These are phyloP conservation scores for Penicillium bovifimosum DNA, from an alignment of 495 filamentous ascomycete genomes.

Conservation along the genomic window DNA sequence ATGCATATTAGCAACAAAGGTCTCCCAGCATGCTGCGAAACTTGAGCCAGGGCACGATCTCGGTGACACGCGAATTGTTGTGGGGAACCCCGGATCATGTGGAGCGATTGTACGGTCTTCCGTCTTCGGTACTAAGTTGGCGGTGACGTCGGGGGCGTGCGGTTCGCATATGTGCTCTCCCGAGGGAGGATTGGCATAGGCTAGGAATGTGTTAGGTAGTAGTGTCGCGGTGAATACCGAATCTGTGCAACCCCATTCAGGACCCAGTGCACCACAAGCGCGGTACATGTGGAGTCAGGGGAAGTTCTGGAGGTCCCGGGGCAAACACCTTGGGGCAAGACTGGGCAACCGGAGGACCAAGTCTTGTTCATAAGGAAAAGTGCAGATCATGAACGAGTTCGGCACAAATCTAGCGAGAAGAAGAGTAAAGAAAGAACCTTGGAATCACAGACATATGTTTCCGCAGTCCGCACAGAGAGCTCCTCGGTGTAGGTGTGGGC, in stretches of 20 bases:
- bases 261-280: neutral
- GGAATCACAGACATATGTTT: neutral
- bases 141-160: conserved; percentile 19
- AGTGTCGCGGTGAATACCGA: conserved; percentile 20
- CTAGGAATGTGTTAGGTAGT: neutral
- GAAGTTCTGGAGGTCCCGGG: neutral
- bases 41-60: conserved; percentile 22
- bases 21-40: conserved; percentile 8
- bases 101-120: conserved; percentile 36
- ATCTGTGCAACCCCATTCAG: conserved; percentile 13
- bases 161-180: neutral
- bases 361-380: neutral
- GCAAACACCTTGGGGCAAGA: neutral
- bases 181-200: conserved; percentile 12
- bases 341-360: neutral
- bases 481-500: conserved; percentile 14
- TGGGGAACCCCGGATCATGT: conserved; percentile 39
- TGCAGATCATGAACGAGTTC: neutral
- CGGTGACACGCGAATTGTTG: conserved; percentile 31
- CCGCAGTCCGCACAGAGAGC: neutral
- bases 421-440: neutral
- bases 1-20: conserved; percentile 12
- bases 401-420: neutral
- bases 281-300: conserved; percentile 13
- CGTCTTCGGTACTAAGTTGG: conserved; percentile 34